Conservation (phyloP, 805 yeast species). For the Starmera quercuum region DNA sequence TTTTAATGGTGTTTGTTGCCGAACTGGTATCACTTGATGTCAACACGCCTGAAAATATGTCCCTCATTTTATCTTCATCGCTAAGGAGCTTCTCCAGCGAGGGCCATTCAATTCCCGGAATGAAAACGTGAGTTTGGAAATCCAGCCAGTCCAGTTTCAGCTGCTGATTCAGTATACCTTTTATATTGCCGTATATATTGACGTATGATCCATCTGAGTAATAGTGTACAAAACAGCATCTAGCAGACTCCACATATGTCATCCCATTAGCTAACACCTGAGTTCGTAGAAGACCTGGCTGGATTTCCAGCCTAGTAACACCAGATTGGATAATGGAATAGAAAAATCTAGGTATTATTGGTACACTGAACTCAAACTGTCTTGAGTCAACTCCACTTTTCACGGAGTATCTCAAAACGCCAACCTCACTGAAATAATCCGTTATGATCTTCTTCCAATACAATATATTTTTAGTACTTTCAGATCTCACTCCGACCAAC, state of each 20-base stretch:
- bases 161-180: constrained; percentile 53
- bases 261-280: constrained; percentile 46
- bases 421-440: constrained; percentile 47
- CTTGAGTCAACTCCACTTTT: constrained; percentile 38
- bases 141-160: constrained; percentile 70
- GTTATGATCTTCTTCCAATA: constrained; percentile 43
- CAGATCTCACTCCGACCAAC: constrained; percentile 33
- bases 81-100: constrained; percentile 34
- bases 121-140: constrained; percentile 38
- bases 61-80: constrained; percentile 17
- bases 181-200: constrained; percentile 51
- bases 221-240: constrained; percentile 39
- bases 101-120: constrained; percentile 39
- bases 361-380: constrained; percentile 56
- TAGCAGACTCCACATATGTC: constrained; percentile 45
- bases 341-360: constrained; percentile 59
- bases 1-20: constrained; percentile 3
- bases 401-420: constrained; percentile 38
- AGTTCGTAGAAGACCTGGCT: constrained; percentile 41
- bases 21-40: constrained; percentile 1
- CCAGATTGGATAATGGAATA: constrained; percentile 44
- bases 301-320: constrained; percentile 42
- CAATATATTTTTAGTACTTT: constrained; percentile 33
- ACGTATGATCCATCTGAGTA: constrained; percentile 69
- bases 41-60: constrained; percentile 7